Percentiles rank a stretch among this genome's conserved stretches.
phyloP scores from a whole-genome alignment of 257 asterid genomes.

The Primulina eburnea region DNA sequence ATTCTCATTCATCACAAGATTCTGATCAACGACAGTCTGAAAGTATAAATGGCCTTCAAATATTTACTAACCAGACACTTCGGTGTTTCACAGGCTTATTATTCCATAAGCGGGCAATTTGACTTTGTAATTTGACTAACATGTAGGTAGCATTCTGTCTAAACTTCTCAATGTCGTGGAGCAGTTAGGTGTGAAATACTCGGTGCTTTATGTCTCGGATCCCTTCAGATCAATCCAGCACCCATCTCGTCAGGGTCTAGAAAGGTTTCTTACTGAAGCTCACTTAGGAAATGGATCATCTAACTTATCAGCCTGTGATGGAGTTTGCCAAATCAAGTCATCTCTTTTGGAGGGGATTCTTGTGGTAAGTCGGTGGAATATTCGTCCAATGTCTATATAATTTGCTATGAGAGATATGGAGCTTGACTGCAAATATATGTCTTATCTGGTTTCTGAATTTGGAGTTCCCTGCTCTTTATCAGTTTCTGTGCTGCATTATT shows the following conservation, averaged over 20 bases:
- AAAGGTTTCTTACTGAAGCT: constrained; percentile 90
- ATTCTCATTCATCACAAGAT: constrained; percentile 31
- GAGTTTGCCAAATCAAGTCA: constrained; percentile 86
- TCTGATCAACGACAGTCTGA: constrained; percentile 56
- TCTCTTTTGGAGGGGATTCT: constrained; percentile 85
- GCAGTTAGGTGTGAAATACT: constrained; percentile 68
- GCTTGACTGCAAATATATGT: background rate
- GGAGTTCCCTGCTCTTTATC: background rate
- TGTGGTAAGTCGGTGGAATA: constrained; percentile 57
- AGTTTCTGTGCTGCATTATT: too few species aligned
- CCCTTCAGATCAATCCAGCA: constrained; percentile 50
- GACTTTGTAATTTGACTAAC: constrained; percentile 17
- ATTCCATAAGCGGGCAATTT: constrained; percentile 3
- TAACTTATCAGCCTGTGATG: constrained; percentile 64
- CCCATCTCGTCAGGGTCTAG: constrained; percentile 47
- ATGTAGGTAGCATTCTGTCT: constrained; percentile 74
- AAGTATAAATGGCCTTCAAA: constrained; percentile 37
- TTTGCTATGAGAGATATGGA: background rate
- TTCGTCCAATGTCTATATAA: constrained; percentile 1
- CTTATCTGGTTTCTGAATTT: background rate
- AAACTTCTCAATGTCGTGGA: constrained; percentile 59
- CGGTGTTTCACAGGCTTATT: background rate
- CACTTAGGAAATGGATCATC: constrained; percentile 43
- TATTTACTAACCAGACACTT: constrained; percentile 14
- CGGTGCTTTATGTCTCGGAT: constrained; percentile 73